A percentile compares a stretch with the other conserved stretches of the same genome.
phyloP scores from a whole-genome alignment of 805 yeast genomes.

The Kuraishia piskuri region DNA sequence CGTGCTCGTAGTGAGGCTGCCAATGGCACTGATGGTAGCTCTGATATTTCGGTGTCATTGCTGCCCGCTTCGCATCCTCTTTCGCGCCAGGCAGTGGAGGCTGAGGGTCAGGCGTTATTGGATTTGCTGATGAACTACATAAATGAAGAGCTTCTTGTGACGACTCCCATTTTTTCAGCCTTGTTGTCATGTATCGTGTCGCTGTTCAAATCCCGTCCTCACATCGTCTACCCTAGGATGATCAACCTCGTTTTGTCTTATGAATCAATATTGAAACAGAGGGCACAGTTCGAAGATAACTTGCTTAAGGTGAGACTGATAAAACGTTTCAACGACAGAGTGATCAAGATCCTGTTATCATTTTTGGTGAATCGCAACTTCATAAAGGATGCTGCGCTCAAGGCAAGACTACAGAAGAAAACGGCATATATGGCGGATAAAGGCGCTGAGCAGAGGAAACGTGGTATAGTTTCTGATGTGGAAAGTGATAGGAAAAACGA shows the following conservation, averaged over 20 bases:
- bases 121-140: conserved; percentile 56
- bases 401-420: conserved; percentile 23
- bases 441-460: conserved; percentile 17
- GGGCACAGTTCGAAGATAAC: conserved; percentile 33
- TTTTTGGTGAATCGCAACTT: conserved; percentile 24
- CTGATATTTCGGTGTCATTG: conserved; percentile 38
- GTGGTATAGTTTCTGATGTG: conserved; percentile 28
- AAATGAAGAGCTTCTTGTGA: conserved; percentile 42
- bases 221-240: conserved; percentile 43
- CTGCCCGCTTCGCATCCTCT: conserved; percentile 58
- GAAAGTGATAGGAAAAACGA: conserved; percentile 35
- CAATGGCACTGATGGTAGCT: background rate
- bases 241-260: conserved; percentile 51
- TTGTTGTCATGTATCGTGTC: conserved; percentile 55
- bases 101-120: conserved; percentile 62
- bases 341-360: conserved; percentile 22
- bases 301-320: conserved; percentile 19
- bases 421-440: conserved; percentile 20
- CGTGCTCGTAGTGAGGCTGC: conserved; percentile 6
- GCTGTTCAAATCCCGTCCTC: conserved; percentile 60
- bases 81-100: conserved; percentile 43
- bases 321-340: conserved; percentile 26
- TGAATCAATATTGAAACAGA: conserved; percentile 47
- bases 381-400: conserved; percentile 21
- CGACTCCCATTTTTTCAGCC: conserved; percentile 57